Base-by-base conservation (phyloP, 257 asterid genomes). In the Galeopsis tetrahit region DNA sequence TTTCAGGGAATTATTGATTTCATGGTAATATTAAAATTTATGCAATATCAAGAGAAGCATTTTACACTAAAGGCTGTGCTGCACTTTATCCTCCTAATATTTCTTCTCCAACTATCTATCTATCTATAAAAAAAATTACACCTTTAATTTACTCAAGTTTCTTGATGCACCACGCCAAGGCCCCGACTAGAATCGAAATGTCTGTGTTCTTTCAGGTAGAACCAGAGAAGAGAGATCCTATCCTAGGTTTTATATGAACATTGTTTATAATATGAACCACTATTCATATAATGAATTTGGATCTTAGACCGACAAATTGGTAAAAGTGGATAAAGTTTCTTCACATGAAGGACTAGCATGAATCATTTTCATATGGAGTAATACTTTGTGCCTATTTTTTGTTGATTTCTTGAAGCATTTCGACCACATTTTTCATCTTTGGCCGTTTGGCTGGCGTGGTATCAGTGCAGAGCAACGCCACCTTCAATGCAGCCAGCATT, bases 371-470 rank as follows among this genome's bases (percentile, higher is more conserved):
- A 21, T 1, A 21, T n/a, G n/a, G n/a, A n/a, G n/a, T 21, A 21
- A 21, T 21, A 21, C 28, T 21, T 21, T 21, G 28, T 21, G 33
- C 59, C 82, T 82, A 89, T 39, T 51, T 79, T 66, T 83, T 81
- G 4, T 68, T 67, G 74, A 89, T 81, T 72, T 94, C 98, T 63
- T 69, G 83, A 70, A 94, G 97, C 98, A 94, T 91, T 76, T 94
- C 99, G 1, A 89, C 95, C 49, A 94, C 97, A 48, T 59, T 94
- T 81, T 91, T 88, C 99, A 94, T 94, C 73, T 86, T 94, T 1
- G 97, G 99, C 11, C 99, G 90, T 69, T 91, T 94, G 31, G 99
- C 97, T 4, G 99, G 99, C 49, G 96, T 87, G 77, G 70, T 63
- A 75, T 94, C 98, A 0, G 97, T 89, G 83, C 97, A 94, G 38